Conservation (phyloP, 305 asterid species). For the Fraxinus velutina region DNA sequence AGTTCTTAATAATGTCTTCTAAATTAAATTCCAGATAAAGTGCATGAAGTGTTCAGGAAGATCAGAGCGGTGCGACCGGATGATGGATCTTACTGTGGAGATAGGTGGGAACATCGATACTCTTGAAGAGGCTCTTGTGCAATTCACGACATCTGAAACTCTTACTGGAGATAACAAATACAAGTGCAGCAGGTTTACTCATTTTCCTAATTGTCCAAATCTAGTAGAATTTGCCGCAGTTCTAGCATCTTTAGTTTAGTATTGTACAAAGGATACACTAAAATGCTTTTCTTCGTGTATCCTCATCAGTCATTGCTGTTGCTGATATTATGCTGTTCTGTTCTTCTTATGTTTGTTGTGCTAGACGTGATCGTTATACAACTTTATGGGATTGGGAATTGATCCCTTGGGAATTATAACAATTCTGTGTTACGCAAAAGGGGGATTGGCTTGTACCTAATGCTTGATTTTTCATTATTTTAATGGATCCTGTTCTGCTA, state of each 20-base stretch:
- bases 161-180: conserved; percentile 66
- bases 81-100: conserved; percentile 63
- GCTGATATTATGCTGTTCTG: background rate
- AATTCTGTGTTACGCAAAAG: background rate
- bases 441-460: background rate
- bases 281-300: background rate
- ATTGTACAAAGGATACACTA: background rate
- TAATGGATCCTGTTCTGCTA: background rate
- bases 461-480: background rate
- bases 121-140: conserved; percentile 51
- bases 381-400: background rate
- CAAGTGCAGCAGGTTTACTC: conserved; percentile 48
- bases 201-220: background rate
- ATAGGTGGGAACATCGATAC: conserved; percentile 48
- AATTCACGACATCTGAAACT: conserved; percentile 52
- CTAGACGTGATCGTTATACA: background rate
- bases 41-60: conserved; percentile 58
- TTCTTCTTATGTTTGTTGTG: background rate
- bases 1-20: conserved; percentile 14
- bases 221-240: conserved; percentile 7
- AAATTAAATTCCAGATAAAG: conserved; percentile 39
- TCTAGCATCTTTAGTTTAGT: background rate
- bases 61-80: conserved; percentile 44
- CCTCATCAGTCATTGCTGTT: background rate
- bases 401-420: background rate